Base-by-base conservation (phyloP, 2,329 filamentous ascomycete genomes). In the Paecilomyces sp. region DNA sequence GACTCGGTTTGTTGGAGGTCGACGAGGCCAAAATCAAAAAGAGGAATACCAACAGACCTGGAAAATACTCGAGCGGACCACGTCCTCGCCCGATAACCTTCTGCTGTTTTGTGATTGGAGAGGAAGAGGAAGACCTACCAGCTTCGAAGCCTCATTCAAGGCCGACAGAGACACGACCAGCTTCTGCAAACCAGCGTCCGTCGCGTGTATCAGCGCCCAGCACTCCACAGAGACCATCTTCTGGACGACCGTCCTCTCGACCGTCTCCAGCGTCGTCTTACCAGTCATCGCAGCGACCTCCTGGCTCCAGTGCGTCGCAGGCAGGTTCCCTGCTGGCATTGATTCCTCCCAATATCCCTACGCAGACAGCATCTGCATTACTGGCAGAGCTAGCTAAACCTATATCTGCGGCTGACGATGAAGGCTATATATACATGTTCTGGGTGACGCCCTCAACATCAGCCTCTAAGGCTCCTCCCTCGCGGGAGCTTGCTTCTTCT, bases 381-480 rank as follows among this genome's bases (percentile, higher is more conserved):
- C 82, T 93, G 61, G 80, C 88, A 2, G 92, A 97, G 73, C 81
- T 97, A 9, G 85, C 75, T 71, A 94, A 83, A 79, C 91, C 81
- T 1, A 84, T 92, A 54, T 92, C 91, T 0, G 79, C 85, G 24
- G 79, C 82, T 58, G 90, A 94, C 65, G 90, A 95, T 66, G 80
- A 88, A 12, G 94, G 94, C 41, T 99, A 94, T 77, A 97, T 99
- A 66, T 99, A 99, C 81, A 96, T 99, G 75, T 99, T 97, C 81
- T 97, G 93, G 92, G 82, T 97, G 24, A 97, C 91, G 0, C 87
- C 91, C 33, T 80, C 83, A 36, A 82, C 81, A 1, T 76, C 84
- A 7, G 72, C 80, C 0, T 50, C 59, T 7, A 55, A 60, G 28
- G 73, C 83, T 0, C 77, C 81, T 0, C 80, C 85, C 0, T 80